Conservation (phyloP, 2,329 filamentous ascomycete species). For the Conoideocrella luteorostrata region DNA sequence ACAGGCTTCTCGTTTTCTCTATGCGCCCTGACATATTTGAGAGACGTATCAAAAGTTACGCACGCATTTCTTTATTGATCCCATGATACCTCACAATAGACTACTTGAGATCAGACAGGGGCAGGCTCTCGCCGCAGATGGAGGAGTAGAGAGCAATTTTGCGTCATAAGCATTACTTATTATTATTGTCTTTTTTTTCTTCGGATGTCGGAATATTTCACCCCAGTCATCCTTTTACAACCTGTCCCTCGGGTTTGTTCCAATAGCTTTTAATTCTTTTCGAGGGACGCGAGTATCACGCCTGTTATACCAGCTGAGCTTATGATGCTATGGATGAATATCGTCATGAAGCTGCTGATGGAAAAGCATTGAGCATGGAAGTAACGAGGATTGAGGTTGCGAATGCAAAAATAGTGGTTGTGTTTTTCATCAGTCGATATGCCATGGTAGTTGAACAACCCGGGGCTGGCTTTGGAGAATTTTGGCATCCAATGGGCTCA, state of each 20-base stretch:
- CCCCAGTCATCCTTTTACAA: background rate
- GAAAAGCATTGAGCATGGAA: conserved; percentile 1
- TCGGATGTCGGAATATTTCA: conserved; percentile 4
- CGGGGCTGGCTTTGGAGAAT: background rate
- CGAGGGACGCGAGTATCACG: background rate
- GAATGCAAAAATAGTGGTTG: conserved; percentile 3
- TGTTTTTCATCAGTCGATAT: conserved; percentile 11
- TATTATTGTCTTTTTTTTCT: conserved; percentile 1
- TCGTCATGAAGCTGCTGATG: background rate
- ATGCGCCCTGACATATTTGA: conserved; percentile 24
- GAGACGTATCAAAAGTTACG: conserved; percentile 41
- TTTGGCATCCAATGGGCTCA: background rate
- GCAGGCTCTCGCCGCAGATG: conserved; percentile 23
- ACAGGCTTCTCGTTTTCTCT: conserved; percentile 29
- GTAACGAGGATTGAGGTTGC: conserved; percentile 6
- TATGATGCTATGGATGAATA: background rate
- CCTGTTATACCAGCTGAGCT: background rate
- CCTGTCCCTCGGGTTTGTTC: background rate
- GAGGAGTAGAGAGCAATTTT: conserved; percentile 13
- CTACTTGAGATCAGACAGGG: conserved; percentile 23
- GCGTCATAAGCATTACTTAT: conserved; percentile 6
- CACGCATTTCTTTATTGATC: conserved; percentile 30
- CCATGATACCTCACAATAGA: conserved; percentile 48
- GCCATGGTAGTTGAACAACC: background rate
- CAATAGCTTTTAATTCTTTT: background rate